phyloP scores from a whole-genome alignment of 495 filamentous ascomycete genomes.

The Aspergillus olivimuriae region DNA sequence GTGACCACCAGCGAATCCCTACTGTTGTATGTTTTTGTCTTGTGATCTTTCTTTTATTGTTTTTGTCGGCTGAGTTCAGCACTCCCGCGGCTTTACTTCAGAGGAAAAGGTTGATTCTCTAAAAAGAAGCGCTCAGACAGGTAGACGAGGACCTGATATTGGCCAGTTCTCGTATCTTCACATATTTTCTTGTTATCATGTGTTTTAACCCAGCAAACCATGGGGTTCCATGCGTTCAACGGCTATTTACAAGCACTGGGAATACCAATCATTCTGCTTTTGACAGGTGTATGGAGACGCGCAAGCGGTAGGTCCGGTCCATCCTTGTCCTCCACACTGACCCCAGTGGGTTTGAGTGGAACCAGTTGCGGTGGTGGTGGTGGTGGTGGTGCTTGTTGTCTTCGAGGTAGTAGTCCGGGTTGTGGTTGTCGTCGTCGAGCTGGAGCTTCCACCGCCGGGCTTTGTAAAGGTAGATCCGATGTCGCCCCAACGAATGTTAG shows the following conservation, averaged over 20 bases:
- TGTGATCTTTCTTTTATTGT: too few species aligned
- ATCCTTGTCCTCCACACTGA: conserved; percentile 2
- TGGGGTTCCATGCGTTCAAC: too few species aligned
- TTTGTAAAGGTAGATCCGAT: conserved; percentile 3
- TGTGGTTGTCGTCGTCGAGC: neutral
- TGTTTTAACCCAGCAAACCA: too few species aligned
- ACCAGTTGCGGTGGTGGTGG: neutral
- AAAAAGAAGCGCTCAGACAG: too few species aligned
- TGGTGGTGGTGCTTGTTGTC: neutral
- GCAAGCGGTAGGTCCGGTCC: neutral
- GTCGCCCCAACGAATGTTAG: conserved; percentile 5
- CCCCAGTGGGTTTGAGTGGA: conserved; percentile 1
- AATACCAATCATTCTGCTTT: conserved; percentile 2
- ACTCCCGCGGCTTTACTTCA: too few species aligned
- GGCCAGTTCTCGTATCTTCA: too few species aligned
- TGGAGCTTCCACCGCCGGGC: neutral
- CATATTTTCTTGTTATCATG: too few species aligned
- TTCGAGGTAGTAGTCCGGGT: neutral
- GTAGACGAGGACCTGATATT: too few species aligned
- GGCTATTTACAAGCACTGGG: neutral
- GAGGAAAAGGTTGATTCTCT: too few species aligned
- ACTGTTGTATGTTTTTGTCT: neutral
- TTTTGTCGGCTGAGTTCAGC: too few species aligned
- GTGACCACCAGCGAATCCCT: conserved; percentile 3
- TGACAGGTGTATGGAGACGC: conserved; percentile 2